Percentiles rank a stretch among this genome's conserved stretches.
Conservation (phyloP, 2,329 filamentous ascomycete genomes). For the Fusarium nygamai region DNA sequence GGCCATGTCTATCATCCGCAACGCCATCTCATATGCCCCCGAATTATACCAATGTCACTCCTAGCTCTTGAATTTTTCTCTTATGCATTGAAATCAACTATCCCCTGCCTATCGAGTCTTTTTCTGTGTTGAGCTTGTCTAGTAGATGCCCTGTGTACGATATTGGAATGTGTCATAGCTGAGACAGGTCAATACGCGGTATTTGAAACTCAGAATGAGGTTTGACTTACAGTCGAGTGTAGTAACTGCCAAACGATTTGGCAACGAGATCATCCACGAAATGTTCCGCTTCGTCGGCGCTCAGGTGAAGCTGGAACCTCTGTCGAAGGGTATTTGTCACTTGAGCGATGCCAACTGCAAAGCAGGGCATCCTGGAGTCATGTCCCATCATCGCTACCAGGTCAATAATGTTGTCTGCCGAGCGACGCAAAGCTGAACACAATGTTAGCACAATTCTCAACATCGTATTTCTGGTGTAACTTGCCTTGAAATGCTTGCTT, state of each 20-base stretch:
- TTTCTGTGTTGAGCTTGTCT: conserved; percentile 39
- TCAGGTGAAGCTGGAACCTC: conserved; percentile 83
- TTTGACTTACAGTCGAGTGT: conserved; percentile 79
- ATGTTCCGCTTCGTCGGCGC: conserved; percentile 81
- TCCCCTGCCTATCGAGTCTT: conserved; percentile 4
- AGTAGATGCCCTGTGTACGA: conserved; percentile 88
- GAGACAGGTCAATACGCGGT: conserved; percentile 5
- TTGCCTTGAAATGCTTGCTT: conserved; percentile 84
- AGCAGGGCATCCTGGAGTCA: conserved; percentile 87
- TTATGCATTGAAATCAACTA: conserved; percentile 17
- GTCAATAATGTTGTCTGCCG: conserved; percentile 83
- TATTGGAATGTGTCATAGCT: conserved; percentile 91
- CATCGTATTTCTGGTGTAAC: conserved; percentile 28
- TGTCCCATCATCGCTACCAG: conserved; percentile 86
- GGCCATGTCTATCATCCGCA: conserved; percentile 42
- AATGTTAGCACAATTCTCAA: conserved; percentile 10
- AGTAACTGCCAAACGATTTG: conserved; percentile 88
- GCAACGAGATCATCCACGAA: conserved; percentile 85
- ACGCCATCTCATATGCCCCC: conserved; percentile 41
- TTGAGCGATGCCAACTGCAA: conserved; percentile 76
- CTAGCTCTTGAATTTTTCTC: conserved; percentile 7
- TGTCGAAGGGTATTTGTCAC: conserved; percentile 76
- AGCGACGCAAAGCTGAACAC: conserved; percentile 72
- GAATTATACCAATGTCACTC: conserved; percentile 33
- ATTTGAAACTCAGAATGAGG: background rate